Percentiles rank a stretch among this genome's conserved stretches.
Evolutionary conservation across 2,329 filamentous ascomycete species (phyloP).

Genomic region (Paecilomyces sp.): DNA sequence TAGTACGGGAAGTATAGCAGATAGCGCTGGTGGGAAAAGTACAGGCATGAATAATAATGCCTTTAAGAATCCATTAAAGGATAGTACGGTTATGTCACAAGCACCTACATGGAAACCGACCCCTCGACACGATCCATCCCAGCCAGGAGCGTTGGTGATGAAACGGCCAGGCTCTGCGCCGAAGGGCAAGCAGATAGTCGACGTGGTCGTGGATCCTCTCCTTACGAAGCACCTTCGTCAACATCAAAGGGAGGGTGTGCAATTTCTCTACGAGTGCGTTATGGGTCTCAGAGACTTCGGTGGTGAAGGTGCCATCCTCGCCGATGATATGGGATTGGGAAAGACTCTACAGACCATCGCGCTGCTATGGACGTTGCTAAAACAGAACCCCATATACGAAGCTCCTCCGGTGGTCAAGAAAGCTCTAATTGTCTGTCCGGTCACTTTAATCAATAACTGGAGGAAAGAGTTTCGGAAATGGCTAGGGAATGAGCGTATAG

Average conservation of each 20-base stretch:
- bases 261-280: slow-evolving; percentile 67
- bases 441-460: slow-evolving; percentile 67
- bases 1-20: slow-evolving; percentile 34
- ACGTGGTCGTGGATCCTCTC: slow-evolving; percentile 65
- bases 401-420: slow-evolving; percentile 58
- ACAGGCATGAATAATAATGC: slow-evolving; percentile 36
- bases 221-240: slow-evolving; percentile 55
- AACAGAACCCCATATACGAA: slow-evolving; percentile 61
- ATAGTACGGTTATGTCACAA: slow-evolving; percentile 44
- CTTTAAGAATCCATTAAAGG: slow-evolving; percentile 58
- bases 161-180: slow-evolving; percentile 50
- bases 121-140: slow-evolving; percentile 59
- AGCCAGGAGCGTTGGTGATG: slow-evolving; percentile 59
- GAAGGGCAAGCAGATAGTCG: slow-evolving; percentile 59
- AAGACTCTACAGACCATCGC: slow-evolving; percentile 69
- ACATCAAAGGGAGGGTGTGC: slow-evolving; percentile 63
- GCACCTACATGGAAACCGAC: slow-evolving; percentile 41
- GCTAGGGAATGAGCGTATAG: slow-evolving; percentile 63
- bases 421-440: slow-evolving; percentile 65
- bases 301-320: slow-evolving; percentile 63
- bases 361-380: slow-evolving; percentile 63
- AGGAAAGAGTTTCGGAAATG: slow-evolving; percentile 66
- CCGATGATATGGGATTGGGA: slow-evolving; percentile 69
- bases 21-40: slow-evolving; percentile 29
- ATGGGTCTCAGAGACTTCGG: slow-evolving; percentile 63